These are phyloP conservation scores for Tricharina praecox DNA, from an alignment of 495 filamentous ascomycete species.

Conservation along the genomic window DNA sequence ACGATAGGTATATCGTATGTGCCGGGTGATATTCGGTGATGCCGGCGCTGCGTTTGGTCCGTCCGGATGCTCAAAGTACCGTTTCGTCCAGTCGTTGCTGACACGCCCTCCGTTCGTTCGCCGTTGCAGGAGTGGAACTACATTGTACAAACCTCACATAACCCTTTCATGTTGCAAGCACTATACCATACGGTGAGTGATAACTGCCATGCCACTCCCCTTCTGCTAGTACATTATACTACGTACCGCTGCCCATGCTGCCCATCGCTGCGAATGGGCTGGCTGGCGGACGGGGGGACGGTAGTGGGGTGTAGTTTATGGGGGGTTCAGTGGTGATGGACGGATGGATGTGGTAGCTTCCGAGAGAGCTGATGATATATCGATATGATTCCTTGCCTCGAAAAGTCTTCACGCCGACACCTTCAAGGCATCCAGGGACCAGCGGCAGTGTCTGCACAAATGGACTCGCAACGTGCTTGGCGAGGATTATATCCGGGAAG, in stretches of 20 bases:
- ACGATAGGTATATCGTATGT: no score
- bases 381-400: no score
- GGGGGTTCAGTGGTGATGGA: background rate
- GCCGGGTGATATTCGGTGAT: slow-evolving; percentile 10
- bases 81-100: no score
- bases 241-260: no score
- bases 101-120: no score
- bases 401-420: slow-evolving; percentile 28
- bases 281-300: no score
- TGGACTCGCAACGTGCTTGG: slow-evolving; percentile 81
- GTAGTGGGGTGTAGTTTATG: no score
- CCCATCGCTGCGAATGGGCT: no score
- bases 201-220: background rate
- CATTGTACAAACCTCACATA: slow-evolving; percentile 86
- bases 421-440: slow-evolving; percentile 60
- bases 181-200: slow-evolving; percentile 62
- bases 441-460: slow-evolving; percentile 71
- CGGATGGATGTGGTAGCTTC: background rate
- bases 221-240: no score
- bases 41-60: no score
- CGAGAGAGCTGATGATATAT: no score
- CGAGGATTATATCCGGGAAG: slow-evolving; percentile 55
- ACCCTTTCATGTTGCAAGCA: slow-evolving; percentile 79
- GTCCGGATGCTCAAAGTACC: no score
- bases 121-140: slow-evolving; percentile 44